phyloP scores from a whole-genome alignment of 2,329 filamentous ascomycete species.

The Trichophyton verrucosum region DNA sequence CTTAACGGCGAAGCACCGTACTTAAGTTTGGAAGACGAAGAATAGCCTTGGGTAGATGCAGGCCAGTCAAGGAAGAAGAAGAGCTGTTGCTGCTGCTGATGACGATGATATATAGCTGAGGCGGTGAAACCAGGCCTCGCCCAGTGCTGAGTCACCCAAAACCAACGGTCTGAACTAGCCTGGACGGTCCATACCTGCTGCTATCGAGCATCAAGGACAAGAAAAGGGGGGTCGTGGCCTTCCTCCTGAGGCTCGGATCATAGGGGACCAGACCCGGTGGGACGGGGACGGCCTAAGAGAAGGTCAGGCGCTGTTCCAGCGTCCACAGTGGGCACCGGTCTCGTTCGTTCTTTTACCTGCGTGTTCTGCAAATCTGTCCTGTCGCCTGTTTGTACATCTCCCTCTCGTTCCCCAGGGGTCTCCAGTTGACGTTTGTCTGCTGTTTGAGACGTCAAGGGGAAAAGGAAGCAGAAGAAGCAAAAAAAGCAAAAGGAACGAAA shows the following conservation, averaged over 20 bases:
- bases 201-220: background rate
- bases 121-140: constrained; percentile 3
- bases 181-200: background rate
- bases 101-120: background rate
- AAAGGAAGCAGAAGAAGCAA: background rate
- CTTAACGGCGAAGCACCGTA: background rate
- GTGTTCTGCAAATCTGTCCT: background rate
- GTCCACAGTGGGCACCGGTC: background rate
- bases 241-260: background rate
- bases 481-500: background rate
- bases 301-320: background rate
- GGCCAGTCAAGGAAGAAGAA: background rate
- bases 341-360: background rate
- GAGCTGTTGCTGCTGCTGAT: background rate
- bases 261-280: background rate
- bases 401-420: background rate
- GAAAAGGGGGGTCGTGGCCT: background rate
- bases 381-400: background rate
- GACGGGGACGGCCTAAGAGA: background rate
- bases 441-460: background rate
- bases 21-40: background rate
- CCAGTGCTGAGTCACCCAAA: constrained; percentile 2
- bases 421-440: background rate
- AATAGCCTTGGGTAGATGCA: background rate
- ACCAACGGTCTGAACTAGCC: background rate